phyloP scores from a whole-genome alignment of 345 rosid genomes.

The Eucalyptus pauciflora region DNA sequence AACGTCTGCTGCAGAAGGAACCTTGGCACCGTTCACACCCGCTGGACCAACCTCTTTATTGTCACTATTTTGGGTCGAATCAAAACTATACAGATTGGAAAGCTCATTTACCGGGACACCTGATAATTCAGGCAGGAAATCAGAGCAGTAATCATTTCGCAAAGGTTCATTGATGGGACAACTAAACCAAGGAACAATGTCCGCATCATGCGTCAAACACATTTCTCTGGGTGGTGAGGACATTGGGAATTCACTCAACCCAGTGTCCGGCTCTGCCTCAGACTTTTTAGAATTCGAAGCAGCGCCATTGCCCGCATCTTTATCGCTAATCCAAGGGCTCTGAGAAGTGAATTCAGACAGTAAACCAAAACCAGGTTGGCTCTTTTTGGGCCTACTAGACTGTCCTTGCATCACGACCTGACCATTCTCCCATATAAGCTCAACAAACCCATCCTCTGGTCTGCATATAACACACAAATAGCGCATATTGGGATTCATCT shows the following conservation, averaged over 20 bases:
- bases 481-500: neutral
- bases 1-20: neutral
- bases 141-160: conserved; percentile 34
- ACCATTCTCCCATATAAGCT: conserved; percentile 77
- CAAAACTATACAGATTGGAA: conserved; percentile 21
- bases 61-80: conserved; percentile 14
- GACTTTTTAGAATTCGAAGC: conserved; percentile 10
- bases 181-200: conserved; percentile 62
- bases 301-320: conserved; percentile 6
- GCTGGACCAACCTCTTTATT: conserved; percentile 8
- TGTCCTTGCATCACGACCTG: conserved; percentile 55
- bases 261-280: conserved; percentile 6
- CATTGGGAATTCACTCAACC: conserved; percentile 34
- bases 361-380: conserved; percentile 5
- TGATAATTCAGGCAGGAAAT: conserved; percentile 48
- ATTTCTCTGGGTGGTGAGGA: conserved; percentile 36
- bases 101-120: conserved; percentile 40
- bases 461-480: conserved; percentile 19
- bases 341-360: neutral
- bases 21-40: conserved; percentile 2
- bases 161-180: conserved; percentile 34
- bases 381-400: conserved; percentile 34
- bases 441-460: conserved; percentile 50
- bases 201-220: conserved; percentile 49
- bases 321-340: conserved; percentile 4